These are phyloP conservation scores for Scedosporium aurantiacum DNA, from an alignment of 2,329 filamentous ascomycete genomes.

Conservation along the genomic window DNA sequence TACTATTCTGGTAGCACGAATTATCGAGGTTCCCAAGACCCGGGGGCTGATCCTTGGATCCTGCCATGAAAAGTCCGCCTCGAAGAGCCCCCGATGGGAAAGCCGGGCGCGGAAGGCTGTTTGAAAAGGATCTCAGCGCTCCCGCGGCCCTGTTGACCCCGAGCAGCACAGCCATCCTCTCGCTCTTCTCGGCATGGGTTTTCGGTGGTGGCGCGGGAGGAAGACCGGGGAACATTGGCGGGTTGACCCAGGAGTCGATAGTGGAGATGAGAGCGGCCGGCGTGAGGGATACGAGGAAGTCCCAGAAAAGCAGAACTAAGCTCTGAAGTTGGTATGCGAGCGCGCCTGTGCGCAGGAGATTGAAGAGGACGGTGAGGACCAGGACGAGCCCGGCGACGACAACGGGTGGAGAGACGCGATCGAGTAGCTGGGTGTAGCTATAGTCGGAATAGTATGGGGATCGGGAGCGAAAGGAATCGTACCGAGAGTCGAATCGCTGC, in stretches of 20 bases:
- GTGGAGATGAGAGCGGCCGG: conserved; percentile 47
- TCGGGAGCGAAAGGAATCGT: neutral
- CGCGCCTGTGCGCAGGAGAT: conserved; percentile 21
- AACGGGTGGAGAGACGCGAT: conserved; percentile 23
- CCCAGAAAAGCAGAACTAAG: conserved; percentile 43
- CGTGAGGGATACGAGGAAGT: conserved; percentile 43
- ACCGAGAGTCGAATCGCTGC: neutral
- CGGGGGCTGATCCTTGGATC: conserved; percentile 33
- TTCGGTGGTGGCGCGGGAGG: conserved; percentile 25
- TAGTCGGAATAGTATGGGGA: neutral
- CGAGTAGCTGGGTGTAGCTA: conserved; percentile 15
- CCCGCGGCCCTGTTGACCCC: conserved; percentile 42
- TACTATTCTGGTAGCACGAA: conserved; percentile 95
- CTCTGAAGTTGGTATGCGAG: conserved; percentile 17
- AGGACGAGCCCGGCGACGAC: conserved; percentile 23
- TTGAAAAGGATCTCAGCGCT: conserved; percentile 45
- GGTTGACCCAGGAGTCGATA: conserved; percentile 43
- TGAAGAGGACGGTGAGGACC: conserved; percentile 22
- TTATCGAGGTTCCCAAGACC: conserved; percentile 89
- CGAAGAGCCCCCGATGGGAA: conserved; percentile 37
- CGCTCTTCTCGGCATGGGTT: conserved; percentile 49
- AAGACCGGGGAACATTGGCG: conserved; percentile 28
- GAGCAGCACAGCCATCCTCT: conserved; percentile 52
- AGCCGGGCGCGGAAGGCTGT: conserved; percentile 39
- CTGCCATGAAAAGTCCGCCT: conserved; percentile 26